phyloP scores from a whole-genome alignment of 352 stramenopile species.

The Pseudoperonospora humuli region DNA sequence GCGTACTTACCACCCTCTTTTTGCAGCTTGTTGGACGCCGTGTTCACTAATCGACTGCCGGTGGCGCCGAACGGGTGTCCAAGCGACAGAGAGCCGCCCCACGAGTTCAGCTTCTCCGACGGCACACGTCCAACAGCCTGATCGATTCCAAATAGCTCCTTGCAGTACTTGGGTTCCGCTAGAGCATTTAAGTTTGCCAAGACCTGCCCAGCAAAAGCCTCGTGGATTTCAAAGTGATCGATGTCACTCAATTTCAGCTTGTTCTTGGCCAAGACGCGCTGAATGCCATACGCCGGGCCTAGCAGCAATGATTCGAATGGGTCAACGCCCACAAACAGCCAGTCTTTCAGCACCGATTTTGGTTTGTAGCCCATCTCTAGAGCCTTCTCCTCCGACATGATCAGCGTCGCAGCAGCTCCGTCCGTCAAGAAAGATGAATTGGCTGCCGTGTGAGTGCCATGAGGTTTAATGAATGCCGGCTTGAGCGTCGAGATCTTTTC shows the following conservation, averaged over 20 bases:
- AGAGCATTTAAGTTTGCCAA: conserved; percentile 96
- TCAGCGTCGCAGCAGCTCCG: conserved; percentile 90
- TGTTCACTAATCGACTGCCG: conserved; percentile 93
- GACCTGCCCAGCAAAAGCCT: conserved; percentile 98
- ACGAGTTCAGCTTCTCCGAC: conserved; percentile 96
- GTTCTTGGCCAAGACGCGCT: conserved; percentile 75
- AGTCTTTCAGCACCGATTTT: conserved; percentile 92
- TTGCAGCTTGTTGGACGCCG: conserved; percentile 94
- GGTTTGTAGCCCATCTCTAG: conserved; percentile 94
- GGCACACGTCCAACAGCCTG: conserved; percentile 88
- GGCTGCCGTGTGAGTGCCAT: conserved; percentile 96
- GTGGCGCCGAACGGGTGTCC: conserved; percentile 98
- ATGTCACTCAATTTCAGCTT: conserved; percentile 91
- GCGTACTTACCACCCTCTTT: conserved; percentile 94
- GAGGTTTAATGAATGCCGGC: conserved; percentile 97
- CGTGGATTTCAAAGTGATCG: conserved; percentile 98
- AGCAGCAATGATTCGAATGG: conserved; percentile 92
- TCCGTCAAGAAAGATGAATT: conserved; percentile 98
- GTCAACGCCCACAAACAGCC: conserved; percentile 95
- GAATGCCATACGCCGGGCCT: conserved; percentile 93
- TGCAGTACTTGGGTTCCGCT: conserved; percentile 90
- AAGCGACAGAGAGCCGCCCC: conserved; percentile 93
- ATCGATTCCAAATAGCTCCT: conserved; percentile 90
- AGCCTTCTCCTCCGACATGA: conserved; percentile 96
- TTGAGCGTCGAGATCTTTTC: conserved; percentile 95